Evolutionary conservation across 1,284 basidiomycete genomes (phyloP), one percentile per base, ranked within the genome.

Genomic region (Ceratobasidium sp.): DNA sequence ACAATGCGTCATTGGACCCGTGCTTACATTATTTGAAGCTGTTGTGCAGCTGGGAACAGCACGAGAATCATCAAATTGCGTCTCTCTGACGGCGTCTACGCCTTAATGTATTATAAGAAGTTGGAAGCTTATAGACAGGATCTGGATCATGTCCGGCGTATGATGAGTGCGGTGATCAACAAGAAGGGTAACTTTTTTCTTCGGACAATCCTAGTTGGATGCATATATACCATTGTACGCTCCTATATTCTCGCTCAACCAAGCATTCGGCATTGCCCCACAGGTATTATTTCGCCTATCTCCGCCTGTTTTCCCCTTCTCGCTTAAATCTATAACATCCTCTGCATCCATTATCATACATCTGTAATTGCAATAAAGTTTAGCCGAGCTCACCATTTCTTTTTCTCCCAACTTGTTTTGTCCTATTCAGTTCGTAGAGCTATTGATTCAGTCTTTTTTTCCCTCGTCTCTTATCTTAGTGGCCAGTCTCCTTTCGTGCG

Each of bases 21-120:
- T 23, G 28, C 6, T 51, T 64, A n/a, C 39, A 75, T 33, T 33
- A 60, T 75, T 75, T 46, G 71, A 75, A 39, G 71, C 60, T 49
- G 9, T 49, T 13, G 23, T 28, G 49, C 71, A 44, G 13, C 49
- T 28, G 18, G 68, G 51, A 15, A 49, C 23, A 12, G 49, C 56
- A 23, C 56, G 56, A 26, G 49, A 12, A 33, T 42, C 28, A 12
- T 33, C 33, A 33, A 33, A 33, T 33, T 33, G 26, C 58, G 28
- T 13, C 58, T 60, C 26, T 39, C 12, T 39, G 18, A 70, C 33
- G 12, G 7, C 13, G 9, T 51, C n/a, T 13, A n/a, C 5, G 26
- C 28, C 40, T 23, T 39, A 4, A 55, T 53, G 56, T 26, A 53
- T 55, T 23, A 51, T 33, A 33, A 55, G 46, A 49, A 51, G n/a